Evolutionary conservation across 1,139 yeast species (phyloP), one percentile per base, ranked within the genome.

Genomic region (Magnusiomyces tetraspermus): DNA sequence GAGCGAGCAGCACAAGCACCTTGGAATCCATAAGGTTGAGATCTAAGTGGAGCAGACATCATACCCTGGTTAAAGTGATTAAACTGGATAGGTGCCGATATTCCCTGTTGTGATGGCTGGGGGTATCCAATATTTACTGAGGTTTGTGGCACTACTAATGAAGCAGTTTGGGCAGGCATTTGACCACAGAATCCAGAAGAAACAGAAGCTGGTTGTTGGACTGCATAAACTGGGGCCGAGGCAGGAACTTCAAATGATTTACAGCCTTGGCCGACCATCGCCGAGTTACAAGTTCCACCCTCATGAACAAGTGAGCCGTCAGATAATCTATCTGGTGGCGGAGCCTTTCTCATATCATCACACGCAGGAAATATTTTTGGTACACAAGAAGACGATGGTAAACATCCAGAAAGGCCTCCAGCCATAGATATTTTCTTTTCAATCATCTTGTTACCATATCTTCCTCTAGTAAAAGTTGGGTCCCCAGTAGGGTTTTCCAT

Each of bases 401-500:
- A n/a, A n/a, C 40, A 36, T 36, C 19, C 45, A 24, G 45, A 6
- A 11, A 23, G 28, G n/a, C 45, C 26, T 10, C 17, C 45, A 13
- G 28, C 31, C n/a, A 23, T 22, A 30, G 21, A 30, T 15, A 11
- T 42, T 17, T 42, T 42, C 45, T 28, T 26, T 28, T 44, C 23
- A 3, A 13, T 13, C 24, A 13, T 44, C 5, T 28, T 28, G 2
- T 11, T 5, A 10, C 19, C 15, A 36, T 36, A 36, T 36, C 40
- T 36, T 10, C 40, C 40, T 5, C 17, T 44, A 13, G 13, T 44
- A 3, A 44, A 30, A 3, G 36, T 28, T n/a, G 48, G 48, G 26
- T 45, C 48, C 2, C 48, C 48, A 15, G 37, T 30, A 15, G 48
- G 48, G 38, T 45, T 45, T 21, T n/a, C 38, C 10, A 33, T 4